Evolutionary conservation across 2,329 filamentous ascomycete species (phyloP).

Genomic region (Colletotrichum sp.): DNA sequence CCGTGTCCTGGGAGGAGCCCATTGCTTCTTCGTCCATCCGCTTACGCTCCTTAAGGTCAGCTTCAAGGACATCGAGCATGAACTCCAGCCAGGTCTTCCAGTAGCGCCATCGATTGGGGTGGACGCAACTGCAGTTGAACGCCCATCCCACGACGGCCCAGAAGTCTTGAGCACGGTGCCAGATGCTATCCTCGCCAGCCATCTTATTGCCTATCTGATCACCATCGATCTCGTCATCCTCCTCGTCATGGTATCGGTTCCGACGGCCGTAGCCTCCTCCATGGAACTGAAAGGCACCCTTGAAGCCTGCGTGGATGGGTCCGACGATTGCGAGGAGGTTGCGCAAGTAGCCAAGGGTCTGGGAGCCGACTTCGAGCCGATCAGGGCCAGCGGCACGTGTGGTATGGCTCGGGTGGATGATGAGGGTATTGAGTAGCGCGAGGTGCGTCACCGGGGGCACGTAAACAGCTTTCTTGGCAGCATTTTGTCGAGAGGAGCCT

Average conservation of each 20-base stretch:
- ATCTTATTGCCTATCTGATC: conserved; percentile 63
- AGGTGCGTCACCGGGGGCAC: conserved; percentile 76
- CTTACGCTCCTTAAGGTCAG: conserved; percentile 67
- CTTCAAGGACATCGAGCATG: conserved; percentile 79
- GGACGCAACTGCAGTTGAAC: conserved; percentile 78
- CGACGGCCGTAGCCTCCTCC: conserved; percentile 43
- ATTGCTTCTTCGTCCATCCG: conserved; percentile 47
- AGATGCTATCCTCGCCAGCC: conserved; percentile 71
- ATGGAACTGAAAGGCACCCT: conserved; percentile 74
- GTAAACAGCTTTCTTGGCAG: conserved; percentile 50
- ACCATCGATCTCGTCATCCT: conserved; percentile 48
- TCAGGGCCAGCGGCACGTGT: conserved; percentile 70
- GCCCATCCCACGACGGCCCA: conserved; percentile 92
- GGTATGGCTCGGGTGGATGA: conserved; percentile 81
- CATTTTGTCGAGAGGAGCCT: conserved; percentile 41
- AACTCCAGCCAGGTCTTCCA: conserved; percentile 84
- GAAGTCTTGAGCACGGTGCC: conserved; percentile 81
- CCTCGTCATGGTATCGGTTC: conserved; percentile 43
- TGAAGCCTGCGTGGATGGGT: conserved; percentile 71
- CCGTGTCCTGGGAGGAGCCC: conserved; percentile 2
- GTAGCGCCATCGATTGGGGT: conserved; percentile 77
- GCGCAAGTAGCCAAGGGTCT: conserved; percentile 73
- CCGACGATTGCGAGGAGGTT: conserved; percentile 70
- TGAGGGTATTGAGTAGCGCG: conserved; percentile 78
- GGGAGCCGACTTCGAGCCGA: conserved; percentile 65